A percentile compares a stretch with the other conserved stretches of the same genome.
Conservation (phyloP, 345 rosid species). For the Schrenkiella parvula region DNA sequence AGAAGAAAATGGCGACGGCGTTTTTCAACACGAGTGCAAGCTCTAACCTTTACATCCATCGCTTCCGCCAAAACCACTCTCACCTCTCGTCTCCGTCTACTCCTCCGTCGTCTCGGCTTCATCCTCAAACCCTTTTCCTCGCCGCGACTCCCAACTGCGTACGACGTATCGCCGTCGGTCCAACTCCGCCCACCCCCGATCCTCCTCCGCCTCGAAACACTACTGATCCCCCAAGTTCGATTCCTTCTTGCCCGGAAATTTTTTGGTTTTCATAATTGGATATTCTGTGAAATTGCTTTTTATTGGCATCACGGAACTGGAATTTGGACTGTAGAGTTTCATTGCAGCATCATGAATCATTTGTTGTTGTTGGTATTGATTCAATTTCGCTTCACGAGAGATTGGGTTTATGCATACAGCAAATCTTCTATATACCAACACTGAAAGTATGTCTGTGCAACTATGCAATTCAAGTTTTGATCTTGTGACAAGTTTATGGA, state of each 20-base stretch:
- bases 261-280: neutral
- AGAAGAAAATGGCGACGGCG: constrained; percentile 18
- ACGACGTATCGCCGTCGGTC: constrained; percentile 32
- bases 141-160: neutral
- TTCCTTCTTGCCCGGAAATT: neutral
- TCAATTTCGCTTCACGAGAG: neutral
- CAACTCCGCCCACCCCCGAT: constrained; percentile 41
- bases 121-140: constrained; percentile 29
- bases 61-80: neutral
- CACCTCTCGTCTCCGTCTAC: neutral
- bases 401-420: neutral
- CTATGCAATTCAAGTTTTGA: neutral
- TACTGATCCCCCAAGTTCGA: constrained; percentile 32
- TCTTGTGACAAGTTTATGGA: neutral
- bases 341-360: neutral
- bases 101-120: constrained; percentile 3
- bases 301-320: neutral
- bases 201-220: constrained; percentile 38
- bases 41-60: constrained; percentile 9
- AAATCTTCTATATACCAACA: neutral
- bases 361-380: neutral
- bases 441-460: neutral
- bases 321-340: neutral
- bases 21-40: neutral
- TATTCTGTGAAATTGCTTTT: neutral